Evolutionary conservation across 2,329 filamentous ascomycete species (phyloP), one percentile per base, ranked within the genome.

Genomic region (Alternaria triticimaculans): DNA sequence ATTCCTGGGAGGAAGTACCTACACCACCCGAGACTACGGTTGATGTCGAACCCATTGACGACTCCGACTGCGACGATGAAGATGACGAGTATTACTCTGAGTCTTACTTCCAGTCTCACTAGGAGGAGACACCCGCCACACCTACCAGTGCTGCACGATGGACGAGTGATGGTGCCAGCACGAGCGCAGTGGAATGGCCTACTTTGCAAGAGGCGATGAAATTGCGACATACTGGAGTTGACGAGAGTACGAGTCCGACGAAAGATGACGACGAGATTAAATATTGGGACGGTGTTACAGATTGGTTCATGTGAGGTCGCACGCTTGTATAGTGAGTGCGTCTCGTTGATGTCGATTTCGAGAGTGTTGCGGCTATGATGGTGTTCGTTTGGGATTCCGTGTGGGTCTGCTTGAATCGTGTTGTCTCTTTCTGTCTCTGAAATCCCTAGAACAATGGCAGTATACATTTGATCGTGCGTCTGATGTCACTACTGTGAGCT

Each of bases 141-240:
- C 30, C 21, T 20, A 28, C 55, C 7, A 25, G 50, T 11, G 30
- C 45, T 18, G 45, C n/a, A 20, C 41, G 23, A 15, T 18, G 30
- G 26, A 25, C 23, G 11, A 37, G 53, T 11, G 48, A 60, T 15
- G 41, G 30, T 15, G 62, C 41, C 4, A 56, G 54, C 11, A 64
- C 59, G 12, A 60, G 58, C 44, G 60, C 50, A 10, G 53, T 61
- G 14, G 69, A 70, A 21, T 75, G 71, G 71, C 70, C 67, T 3
- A 68, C 63, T 41, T 51, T 70, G 23, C 55, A 62, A 50, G 68
- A 72, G 51, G 62, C 68, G 12, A 46, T 56, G 20, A 55, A 49
- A 9, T 14, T 48, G 21, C 55, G 30, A 23, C 20, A 41, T 9
- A 53, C 51, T 43, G 28, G 41, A 44, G n/a, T 25, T 44, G 6